Conservation (phyloP, 371 early-diverging fungal genomes). For the Lichtheimia ornata region DNA sequence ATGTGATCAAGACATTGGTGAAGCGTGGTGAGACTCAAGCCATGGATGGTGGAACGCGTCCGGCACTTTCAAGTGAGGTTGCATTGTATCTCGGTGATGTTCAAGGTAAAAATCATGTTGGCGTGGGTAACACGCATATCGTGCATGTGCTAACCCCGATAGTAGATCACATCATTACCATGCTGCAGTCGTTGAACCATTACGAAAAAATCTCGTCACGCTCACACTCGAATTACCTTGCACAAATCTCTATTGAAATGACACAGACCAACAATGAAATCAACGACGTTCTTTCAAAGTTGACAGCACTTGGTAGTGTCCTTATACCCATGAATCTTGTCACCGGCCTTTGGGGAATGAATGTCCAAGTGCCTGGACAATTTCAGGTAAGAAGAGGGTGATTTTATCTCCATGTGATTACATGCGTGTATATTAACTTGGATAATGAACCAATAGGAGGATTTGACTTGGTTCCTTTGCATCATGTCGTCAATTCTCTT, state of each 20-base stretch:
- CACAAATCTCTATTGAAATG: conserved; percentile 95
- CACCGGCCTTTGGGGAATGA: conserved; percentile 93
- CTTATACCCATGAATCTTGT: conserved; percentile 95
- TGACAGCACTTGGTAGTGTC: conserved; percentile 91
- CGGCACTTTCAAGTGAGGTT: conserved; percentile 62
- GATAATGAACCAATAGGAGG: conserved; percentile 28
- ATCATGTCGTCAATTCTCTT: conserved; percentile 49
- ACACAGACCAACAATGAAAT: conserved; percentile 92
- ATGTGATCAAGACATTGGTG: conserved; percentile 78
- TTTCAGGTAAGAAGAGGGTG: conserved; percentile 31
- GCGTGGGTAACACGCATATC: too few species aligned
- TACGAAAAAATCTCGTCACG: conserved; percentile 90
- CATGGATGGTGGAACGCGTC: conserved; percentile 32
- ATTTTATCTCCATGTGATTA: not conserved
- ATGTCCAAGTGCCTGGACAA: conserved; percentile 80
- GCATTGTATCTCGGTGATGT: conserved; percentile 90
- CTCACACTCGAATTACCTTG: conserved; percentile 95
- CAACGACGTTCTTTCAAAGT: conserved; percentile 85
- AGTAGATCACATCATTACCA: conserved; percentile 90
- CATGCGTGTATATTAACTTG: not conserved
- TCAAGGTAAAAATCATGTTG: conserved; percentile 52
- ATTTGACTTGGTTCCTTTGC: conserved; percentile 66
- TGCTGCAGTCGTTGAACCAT: conserved; percentile 86
- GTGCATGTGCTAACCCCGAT: not conserved
- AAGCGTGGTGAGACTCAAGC: conserved; percentile 70